A percentile compares a stretch with the other conserved stretches of the same genome.
phyloP scores from a whole-genome alignment of 257 asterid species.

The Solanum sparsipilum region DNA sequence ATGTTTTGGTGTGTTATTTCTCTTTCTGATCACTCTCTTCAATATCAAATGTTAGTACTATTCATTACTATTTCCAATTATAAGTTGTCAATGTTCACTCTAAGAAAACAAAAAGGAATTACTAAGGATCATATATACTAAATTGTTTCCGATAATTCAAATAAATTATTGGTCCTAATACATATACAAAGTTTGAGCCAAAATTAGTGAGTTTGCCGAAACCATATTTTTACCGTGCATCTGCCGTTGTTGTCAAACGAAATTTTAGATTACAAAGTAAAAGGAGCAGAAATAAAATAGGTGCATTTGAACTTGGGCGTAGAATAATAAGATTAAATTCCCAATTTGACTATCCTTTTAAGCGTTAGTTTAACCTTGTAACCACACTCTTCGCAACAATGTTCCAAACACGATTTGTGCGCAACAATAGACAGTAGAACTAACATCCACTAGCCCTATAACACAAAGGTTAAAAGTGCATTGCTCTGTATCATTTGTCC shows the following conservation, averaged over 20 bases:
- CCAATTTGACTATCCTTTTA: too few species aligned
- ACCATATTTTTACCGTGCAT: too few species aligned
- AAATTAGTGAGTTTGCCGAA: too few species aligned
- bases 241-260: too few species aligned
- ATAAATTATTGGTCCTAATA: background rate
- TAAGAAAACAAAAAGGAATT: background rate
- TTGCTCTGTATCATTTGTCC: too few species aligned
- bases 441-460: background rate
- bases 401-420: background rate
- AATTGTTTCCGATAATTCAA: background rate
- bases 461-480: too few species aligned
- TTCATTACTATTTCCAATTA: background rate
- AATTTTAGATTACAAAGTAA: background rate
- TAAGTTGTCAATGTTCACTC: background rate
- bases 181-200: too few species aligned
- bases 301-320: background rate
- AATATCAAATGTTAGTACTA: background rate
- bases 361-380: too few species aligned
- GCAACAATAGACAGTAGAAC: background rate
- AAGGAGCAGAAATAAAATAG: background rate
- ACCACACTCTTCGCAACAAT: background rate
- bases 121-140: background rate
- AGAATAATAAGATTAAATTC: background rate
- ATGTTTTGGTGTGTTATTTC: background rate
- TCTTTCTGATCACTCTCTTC: background rate